Percentiles rank a stretch among this genome's conserved stretches.
Conservation (phyloP, 2,329 filamentous ascomycete species). For the Zopfia rhizophila region DNA sequence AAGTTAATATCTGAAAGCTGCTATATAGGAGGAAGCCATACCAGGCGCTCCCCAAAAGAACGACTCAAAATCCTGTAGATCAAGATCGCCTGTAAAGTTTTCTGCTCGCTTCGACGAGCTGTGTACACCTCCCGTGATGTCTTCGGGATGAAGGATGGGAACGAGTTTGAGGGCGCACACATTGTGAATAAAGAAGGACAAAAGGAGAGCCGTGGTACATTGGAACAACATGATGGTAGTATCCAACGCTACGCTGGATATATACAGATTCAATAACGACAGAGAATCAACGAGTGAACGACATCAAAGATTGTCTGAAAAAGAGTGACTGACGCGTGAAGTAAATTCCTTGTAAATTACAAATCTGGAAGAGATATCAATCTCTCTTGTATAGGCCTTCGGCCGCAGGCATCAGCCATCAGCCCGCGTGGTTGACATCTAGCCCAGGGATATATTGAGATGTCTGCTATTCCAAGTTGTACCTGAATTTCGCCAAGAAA, state of each 20-base stretch:
- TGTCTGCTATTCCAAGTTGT: conserved; percentile 7
- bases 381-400: conserved; percentile 10
- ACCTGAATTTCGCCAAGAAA: conserved; percentile 20
- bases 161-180: conserved; percentile 15
- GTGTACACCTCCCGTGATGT: conserved; percentile 4
- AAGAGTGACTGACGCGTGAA: not conserved
- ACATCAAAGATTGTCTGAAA: conserved; percentile 8
- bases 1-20: conserved; percentile 3
- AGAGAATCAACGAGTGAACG: not conserved
- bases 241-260: not conserved
- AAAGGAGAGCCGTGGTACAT: conserved; percentile 6
- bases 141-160: conserved; percentile 11
- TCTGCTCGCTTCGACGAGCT: conserved; percentile 12
- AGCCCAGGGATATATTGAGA: conserved; percentile 8
- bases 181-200: conserved; percentile 9
- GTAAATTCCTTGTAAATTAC: not conserved
- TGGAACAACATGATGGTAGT: conserved; percentile 11
- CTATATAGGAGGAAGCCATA: conserved; percentile 8
- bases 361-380: not conserved
- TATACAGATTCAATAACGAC: too few species aligned
- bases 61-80: conserved; percentile 24
- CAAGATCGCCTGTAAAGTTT: conserved; percentile 20
- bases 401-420: conserved; percentile 7
- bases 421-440: conserved; percentile 4
- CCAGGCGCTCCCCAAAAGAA: conserved; percentile 27